Conservation (phyloP, 345 rosid species). For the Eucalyptus pauciflora region DNA sequence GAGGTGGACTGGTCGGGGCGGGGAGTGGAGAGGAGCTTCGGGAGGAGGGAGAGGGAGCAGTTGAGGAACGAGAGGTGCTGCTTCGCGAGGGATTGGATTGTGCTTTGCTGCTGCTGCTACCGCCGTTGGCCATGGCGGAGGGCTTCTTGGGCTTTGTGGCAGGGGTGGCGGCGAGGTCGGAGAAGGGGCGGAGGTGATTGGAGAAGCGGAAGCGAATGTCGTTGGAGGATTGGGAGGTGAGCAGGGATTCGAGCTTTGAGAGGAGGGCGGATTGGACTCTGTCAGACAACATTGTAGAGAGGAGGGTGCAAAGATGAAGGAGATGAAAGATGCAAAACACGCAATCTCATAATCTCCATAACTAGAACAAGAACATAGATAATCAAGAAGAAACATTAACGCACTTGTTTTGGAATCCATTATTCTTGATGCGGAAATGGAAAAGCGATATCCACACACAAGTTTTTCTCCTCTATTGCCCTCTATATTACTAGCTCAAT, state of each 20-base stretch:
- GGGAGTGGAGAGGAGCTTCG: not conserved
- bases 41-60: not conserved
- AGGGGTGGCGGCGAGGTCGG: slow-evolving; percentile 1
- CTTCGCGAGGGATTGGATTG: slow-evolving; percentile 57
- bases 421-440: too few relatives aligned
- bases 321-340: too few relatives aligned
- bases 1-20: not conserved
- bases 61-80: slow-evolving; percentile 31
- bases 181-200: slow-evolving; percentile 46
- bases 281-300: slow-evolving; percentile 24
- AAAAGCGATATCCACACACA: too few relatives aligned
- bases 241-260: slow-evolving; percentile 2
- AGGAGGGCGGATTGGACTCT: slow-evolving; percentile 16
- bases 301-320: not conserved
- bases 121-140: slow-evolving; percentile 1
- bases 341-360: too few relatives aligned
- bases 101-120: not conserved
- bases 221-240: slow-evolving; percentile 26
- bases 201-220: slow-evolving; percentile 32
- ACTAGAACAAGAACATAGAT: too few relatives aligned
- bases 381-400: too few relatives aligned
- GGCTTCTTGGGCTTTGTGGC: not conserved
- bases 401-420: too few relatives aligned
- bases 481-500: too few relatives aligned
- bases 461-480: too few relatives aligned